Percentiles rank a stretch among this genome's conserved stretches.
Conservation (phyloP, 2,329 filamentous ascomycete species). For the Calonectria ilicicola region DNA sequence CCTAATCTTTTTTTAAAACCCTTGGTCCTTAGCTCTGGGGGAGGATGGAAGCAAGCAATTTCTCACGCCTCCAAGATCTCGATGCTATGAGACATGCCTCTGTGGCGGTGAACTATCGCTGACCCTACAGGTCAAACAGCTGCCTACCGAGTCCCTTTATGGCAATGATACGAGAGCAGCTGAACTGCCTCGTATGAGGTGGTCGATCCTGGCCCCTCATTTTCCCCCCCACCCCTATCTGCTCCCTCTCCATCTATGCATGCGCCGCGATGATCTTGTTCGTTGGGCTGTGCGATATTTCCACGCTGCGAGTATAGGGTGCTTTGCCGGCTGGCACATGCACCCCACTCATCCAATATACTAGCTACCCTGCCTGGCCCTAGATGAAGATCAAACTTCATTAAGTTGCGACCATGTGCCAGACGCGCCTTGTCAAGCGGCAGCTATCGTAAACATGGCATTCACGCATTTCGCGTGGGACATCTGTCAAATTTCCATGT, state of each 20-base stretch:
- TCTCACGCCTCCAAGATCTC: background rate
- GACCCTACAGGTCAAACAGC: background rate
- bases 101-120: background rate
- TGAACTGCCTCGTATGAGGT: background rate
- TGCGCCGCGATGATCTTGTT: background rate
- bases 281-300: background rate
- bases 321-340: background rate
- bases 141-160: background rate
- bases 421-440: background rate
- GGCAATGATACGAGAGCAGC: background rate
- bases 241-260: background rate
- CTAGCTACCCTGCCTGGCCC: background rate
- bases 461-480: background rate
- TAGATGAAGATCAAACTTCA: background rate
- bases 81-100: conserved; percentile 7
- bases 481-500: background rate
- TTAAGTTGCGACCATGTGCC: background rate
- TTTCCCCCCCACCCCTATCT: background rate
- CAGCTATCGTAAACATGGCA: background rate
- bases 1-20: no score
- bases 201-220: background rate
- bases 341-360: background rate
- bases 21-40: background rate
- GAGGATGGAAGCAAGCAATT: background rate
- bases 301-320: background rate